phyloP scores from a whole-genome alignment of 1,139 yeast species.

The Kodamaea derodonti region DNA sequence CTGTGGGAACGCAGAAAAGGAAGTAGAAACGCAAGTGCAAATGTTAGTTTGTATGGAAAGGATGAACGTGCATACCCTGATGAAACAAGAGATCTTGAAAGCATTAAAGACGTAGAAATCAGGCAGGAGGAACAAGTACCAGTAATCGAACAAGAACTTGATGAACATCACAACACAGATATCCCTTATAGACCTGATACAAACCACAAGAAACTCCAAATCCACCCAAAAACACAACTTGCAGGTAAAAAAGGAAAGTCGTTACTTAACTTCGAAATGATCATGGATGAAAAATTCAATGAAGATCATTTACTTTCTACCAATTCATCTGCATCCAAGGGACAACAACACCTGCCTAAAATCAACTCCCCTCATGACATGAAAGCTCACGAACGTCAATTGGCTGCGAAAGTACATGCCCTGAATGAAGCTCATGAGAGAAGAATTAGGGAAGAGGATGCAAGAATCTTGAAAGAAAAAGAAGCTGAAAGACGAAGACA shows the following conservation, averaged over 20 bases:
- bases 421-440: conserved; percentile 28
- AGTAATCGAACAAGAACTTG: neutral
- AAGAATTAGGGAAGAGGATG: conserved; percentile 10
- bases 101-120: neutral
- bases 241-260: conserved; percentile 17
- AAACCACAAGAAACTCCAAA: neutral
- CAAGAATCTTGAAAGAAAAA: conserved; percentile 6
- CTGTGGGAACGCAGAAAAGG: neutral
- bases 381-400: conserved; percentile 26
- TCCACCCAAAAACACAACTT: conserved; percentile 7
- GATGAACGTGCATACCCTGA: neutral
- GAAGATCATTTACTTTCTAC: conserved; percentile 8
- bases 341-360: neutral
- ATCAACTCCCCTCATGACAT: conserved; percentile 10
- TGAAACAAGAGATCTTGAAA: neutral
- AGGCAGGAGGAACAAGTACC: neutral
- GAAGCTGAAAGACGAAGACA: conserved; percentile 19
- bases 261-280: conserved; percentile 27
- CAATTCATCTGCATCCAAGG: conserved; percentile 1
- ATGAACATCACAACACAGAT: neutral
- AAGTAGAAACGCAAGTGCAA: neutral
- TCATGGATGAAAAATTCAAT: conserved; percentile 18
- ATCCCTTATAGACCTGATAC: neutral
- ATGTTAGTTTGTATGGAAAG: neutral
- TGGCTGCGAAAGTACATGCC: conserved; percentile 28